A percentile compares a stretch with the other conserved stretches of the same genome.
phyloP scores from a whole-genome alignment of 306 rosid genomes.

The Inga oerstediana region DNA sequence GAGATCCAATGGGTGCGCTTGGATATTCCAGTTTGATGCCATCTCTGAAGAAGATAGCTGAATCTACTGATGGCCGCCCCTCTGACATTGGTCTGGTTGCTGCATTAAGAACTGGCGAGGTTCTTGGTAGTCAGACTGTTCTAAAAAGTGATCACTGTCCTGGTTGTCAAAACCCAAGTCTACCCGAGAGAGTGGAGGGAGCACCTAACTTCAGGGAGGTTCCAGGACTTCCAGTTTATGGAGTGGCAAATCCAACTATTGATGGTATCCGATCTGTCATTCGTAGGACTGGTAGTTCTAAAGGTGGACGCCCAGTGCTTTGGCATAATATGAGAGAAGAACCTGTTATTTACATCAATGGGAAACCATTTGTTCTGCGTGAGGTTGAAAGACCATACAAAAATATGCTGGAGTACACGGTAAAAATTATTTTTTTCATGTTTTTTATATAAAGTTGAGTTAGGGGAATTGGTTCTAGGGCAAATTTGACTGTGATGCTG shows the following conservation, averaged over 20 bases:
- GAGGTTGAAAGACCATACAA: slow-evolving; percentile 94
- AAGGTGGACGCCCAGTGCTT: slow-evolving; percentile 67
- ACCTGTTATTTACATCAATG: slow-evolving; percentile 91
- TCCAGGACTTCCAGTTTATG: slow-evolving; percentile 95
- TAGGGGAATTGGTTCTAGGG: not conserved
- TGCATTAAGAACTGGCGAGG: slow-evolving; percentile 86
- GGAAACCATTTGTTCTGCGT: slow-evolving; percentile 93
- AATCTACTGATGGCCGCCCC: slow-evolving; percentile 79
- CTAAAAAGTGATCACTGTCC: slow-evolving; percentile 92
- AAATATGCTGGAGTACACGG: slow-evolving; percentile 93
- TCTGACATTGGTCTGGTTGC: slow-evolving; percentile 88
- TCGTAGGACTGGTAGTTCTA: slow-evolving; percentile 66
- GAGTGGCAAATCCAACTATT: slow-evolving; percentile 92
- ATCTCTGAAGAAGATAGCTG: slow-evolving; percentile 67
- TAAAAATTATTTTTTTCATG: slow-evolving; percentile 27
- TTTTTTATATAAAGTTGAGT: not conserved
- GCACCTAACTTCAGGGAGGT: slow-evolving; percentile 93
- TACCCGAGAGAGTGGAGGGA: slow-evolving; percentile 85
- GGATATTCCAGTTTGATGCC: slow-evolving; percentile 77
- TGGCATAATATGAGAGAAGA: slow-evolving; percentile 99
- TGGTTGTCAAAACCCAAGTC: slow-evolving; percentile 71
- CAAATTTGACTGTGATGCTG: not conserved
- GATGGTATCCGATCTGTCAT: slow-evolving; percentile 88
- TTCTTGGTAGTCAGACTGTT: slow-evolving; percentile 92
- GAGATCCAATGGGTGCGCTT: slow-evolving; percentile 97